Conservation (phyloP, 2,329 filamentous ascomycete species). For the Anthostomella pinea region DNA sequence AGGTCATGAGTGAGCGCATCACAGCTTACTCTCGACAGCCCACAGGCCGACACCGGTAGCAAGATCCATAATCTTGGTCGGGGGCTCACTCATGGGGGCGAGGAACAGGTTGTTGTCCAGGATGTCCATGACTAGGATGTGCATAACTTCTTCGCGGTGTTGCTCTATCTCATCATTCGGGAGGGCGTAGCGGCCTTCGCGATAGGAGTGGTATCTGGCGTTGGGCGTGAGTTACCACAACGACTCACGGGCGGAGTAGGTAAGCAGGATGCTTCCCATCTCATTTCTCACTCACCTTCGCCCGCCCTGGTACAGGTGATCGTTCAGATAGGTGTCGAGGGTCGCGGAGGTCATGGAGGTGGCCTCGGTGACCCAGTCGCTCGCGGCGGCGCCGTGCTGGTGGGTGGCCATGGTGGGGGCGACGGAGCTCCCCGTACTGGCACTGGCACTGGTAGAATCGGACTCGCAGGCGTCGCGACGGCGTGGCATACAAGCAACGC, state of each 20-base stretch:
- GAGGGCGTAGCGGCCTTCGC: constrained; percentile 33
- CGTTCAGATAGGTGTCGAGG: constrained; percentile 8
- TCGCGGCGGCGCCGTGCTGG: background rate
- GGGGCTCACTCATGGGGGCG: constrained; percentile 15
- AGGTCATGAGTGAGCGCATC: constrained; percentile 7
- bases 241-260: background rate
- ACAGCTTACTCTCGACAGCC: constrained; percentile 18
- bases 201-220: constrained; percentile 35
- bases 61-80: constrained; percentile 19
- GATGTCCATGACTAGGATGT: constrained; percentile 35
- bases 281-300: constrained; percentile 16
- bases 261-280: background rate
- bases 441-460: no score
- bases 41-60: constrained; percentile 20
- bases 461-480: no score
- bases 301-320: constrained; percentile 17
- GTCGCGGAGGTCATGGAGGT: constrained; percentile 13
- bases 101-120: constrained; percentile 23
- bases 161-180: constrained; percentile 42
- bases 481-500: constrained; percentile 9
- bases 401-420: background rate
- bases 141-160: constrained; percentile 41
- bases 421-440: no score
- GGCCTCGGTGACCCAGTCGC: constrained; percentile 13
- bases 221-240: constrained; percentile 5